These are phyloP conservation scores for Aureobasidium sp. DNA, from an alignment of 2,329 filamentous ascomycete species.

Conservation along the genomic window DNA sequence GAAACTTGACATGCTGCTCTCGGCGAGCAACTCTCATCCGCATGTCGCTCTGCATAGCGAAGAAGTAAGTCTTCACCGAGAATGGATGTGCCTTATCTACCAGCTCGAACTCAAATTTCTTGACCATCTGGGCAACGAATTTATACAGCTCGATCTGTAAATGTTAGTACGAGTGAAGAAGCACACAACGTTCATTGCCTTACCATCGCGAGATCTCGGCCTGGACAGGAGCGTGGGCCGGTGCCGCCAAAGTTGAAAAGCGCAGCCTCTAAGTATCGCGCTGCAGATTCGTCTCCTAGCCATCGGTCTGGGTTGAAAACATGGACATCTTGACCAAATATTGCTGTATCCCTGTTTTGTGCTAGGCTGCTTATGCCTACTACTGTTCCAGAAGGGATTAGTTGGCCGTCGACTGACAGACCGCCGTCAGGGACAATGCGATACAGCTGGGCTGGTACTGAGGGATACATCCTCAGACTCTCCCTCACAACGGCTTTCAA, in stretches of 20 bases:
- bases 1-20: neutral
- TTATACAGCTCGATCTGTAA: conserved; percentile 19
- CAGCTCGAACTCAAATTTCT: conserved; percentile 20
- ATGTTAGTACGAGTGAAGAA: neutral
- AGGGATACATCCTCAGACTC: neutral
- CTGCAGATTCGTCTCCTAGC: conserved; percentile 37
- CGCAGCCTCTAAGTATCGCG: conserved; percentile 18
- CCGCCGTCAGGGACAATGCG: conserved; percentile 27
- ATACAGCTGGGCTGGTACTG: neutral
- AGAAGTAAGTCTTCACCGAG: conserved; percentile 17
- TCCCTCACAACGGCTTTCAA: conserved; percentile 4
- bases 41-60: conserved; percentile 18
- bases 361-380: conserved; percentile 38
- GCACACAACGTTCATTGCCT: neutral
- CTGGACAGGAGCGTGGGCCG: conserved; percentile 21
- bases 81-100: conserved; percentile 17
- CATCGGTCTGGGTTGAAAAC: conserved; percentile 63
- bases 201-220: conserved; percentile 20
- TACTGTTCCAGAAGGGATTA: conserved; percentile 20
- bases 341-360: conserved; percentile 57
- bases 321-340: conserved; percentile 63
- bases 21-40: neutral
- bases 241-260: conserved; percentile 21
- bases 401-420: conserved; percentile 9
- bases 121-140: conserved; percentile 19